Base-by-base conservation (phyloP, 2,329 filamentous ascomycete genomes). In the Sclerotinia nivalis region DNA sequence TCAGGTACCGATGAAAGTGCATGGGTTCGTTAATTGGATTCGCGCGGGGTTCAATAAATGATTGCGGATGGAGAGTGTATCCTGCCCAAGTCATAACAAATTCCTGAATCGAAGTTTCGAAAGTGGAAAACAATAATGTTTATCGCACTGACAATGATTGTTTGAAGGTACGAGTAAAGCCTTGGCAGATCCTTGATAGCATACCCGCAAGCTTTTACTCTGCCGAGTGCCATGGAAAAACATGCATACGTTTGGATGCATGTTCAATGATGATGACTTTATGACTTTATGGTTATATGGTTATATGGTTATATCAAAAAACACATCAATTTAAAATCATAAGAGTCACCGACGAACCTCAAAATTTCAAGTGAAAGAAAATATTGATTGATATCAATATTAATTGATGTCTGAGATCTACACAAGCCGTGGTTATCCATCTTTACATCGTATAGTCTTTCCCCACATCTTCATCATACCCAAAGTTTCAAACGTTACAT, bases 61-160 rank as follows among this genome's bases (percentile, higher is more conserved):
- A 25, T 9, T 18, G 40, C 15, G 2, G 22, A 22, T 18, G n/a
- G 2, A 28, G n/a, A 45, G 15, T 3, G 8, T 12, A 31, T 15
- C 28, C 49, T 25, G 1, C 25, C 3, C 15, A n/a, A 25, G 25
- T 20, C 10, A 37, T 50, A 20, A 20, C 45, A 64, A 8, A 50
- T 50, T 25, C 22, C 60, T 40, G 13, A 25, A 7, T 28, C 22
- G 47, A 52, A 20, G 60, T 50, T 52, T 64, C 47, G 47, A 64
- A 50, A 25, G 47, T 22, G 31, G 15, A 37, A 50, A 64, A 28
- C 2, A 40, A 40, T 47, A 64, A 31, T 6, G 15, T 62, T 55
- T 15, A 37, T 56, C 20, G 55, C 31, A 40, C 20, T 40, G 31
- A 58, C 60, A 64, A 64, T 64, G 60, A 28, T 40, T 50, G 60